Evolutionary conservation across 2,329 filamentous ascomycete genomes (phyloP).

Genomic region (Fusarium robinianum): DNA sequence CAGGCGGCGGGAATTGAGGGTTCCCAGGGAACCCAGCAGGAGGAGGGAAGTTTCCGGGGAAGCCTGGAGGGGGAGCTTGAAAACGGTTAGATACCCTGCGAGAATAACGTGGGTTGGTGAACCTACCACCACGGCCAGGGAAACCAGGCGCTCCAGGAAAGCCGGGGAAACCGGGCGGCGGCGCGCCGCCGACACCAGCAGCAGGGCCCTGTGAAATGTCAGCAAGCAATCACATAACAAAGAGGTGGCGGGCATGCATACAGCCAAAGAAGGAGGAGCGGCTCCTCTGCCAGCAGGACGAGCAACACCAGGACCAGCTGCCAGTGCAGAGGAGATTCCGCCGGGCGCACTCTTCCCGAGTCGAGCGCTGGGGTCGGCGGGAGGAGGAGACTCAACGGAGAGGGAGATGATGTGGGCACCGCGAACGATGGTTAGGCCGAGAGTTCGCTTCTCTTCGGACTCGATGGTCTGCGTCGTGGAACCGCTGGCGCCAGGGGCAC

Average conservation of each 20-base stretch:
- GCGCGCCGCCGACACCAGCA: conserved; percentile 76
- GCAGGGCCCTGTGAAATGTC: conserved; percentile 67
- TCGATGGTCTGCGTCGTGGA: conserved; percentile 72
- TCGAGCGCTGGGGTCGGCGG: conserved; percentile 88
- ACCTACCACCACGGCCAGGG: conserved; percentile 59
- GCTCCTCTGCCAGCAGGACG: conserved; percentile 87
- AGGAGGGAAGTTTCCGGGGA: conserved; percentile 48
- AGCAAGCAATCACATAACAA: conserved; percentile 16
- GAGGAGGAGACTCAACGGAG: conserved; percentile 93
- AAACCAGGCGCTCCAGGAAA: conserved; percentile 56
- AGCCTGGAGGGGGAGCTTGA: conserved; percentile 53
- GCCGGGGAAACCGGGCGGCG: conserved; percentile 63
- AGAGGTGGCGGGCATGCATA: conserved; percentile 41
- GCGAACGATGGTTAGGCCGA: conserved; percentile 91
- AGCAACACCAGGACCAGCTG: conserved; percentile 85
- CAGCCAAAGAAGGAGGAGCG: conserved; percentile 75
- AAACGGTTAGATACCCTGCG: conserved; percentile 40
- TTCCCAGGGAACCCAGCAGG: conserved; percentile 55
- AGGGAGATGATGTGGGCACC: conserved; percentile 94
- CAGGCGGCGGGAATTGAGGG: conserved; percentile 54
- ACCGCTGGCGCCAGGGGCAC: conserved; percentile 66
- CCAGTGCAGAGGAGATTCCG: conserved; percentile 70
- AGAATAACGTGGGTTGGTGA: conserved; percentile 6
- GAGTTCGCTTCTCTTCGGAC: conserved; percentile 95
- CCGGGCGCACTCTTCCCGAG: conserved; percentile 77